Base-by-base conservation (phyloP, 148 eudicot species). In the Oxyria digyna region DNA sequence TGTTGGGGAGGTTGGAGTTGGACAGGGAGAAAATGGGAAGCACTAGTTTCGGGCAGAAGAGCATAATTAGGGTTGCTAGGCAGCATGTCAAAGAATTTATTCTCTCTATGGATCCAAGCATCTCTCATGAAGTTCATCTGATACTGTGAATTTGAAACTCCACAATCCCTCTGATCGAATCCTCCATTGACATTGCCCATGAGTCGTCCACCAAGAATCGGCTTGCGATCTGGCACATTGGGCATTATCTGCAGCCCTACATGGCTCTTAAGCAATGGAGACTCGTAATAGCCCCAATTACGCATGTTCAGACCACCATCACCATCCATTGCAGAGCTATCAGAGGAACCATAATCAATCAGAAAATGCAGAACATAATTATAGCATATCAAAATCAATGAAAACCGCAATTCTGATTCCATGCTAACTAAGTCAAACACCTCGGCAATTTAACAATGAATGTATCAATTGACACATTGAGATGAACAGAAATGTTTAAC, bases 231-330 rank as follows among this genome's bases (percentile, higher is more conserved):
- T 38, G 43, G 27, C 50, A 41, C 38, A 31, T 10, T 71, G 4
- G 73, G 17, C 68, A 71, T 42, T 33, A 62, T 32, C 74, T 71
- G 57, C 17, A 71, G 55, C 23, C 50, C 38, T 1, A 71, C 42
- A 57, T 71, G 49, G 68, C 11, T 26, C 62, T 62, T 62, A 4
- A 31, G 65, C 21, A 31, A 15, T 9, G 65, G 33, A 8, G 54
- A 4, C 67, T 59, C 54, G 18, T 71, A 71, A 17, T 59, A 71
- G 4, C 74, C 68, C 74, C 74, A 71, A 45, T 71, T 62, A 3
- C 29, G 74, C 68, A 71, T 24, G 29, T 71, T 71, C 15, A 71
- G 74, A 59, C 55, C 74, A 62, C 68, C 74, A 29, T 71, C 68
- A 9, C 74, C 68, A 62, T 71, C 74, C 74, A 71, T 71, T 31